Evolutionary conservation across 192 early-diverging fungal species (phyloP), one percentile per base, ranked within the genome.

Genomic region (Coemansia asiatica): DNA sequence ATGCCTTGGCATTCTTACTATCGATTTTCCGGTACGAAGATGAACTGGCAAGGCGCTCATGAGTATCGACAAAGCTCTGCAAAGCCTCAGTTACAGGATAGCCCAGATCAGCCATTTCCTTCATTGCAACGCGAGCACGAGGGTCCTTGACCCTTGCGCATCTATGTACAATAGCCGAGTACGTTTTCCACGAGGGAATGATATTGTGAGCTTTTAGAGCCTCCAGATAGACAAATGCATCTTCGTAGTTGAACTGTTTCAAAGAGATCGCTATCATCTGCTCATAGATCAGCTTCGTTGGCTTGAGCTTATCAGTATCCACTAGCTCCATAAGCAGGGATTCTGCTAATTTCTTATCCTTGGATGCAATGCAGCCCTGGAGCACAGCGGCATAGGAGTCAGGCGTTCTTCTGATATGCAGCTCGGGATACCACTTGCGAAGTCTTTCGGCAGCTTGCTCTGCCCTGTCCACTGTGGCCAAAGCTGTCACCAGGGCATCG

Each of bases 141-240:
- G 87, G 83, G 36, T 91, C 90, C 26, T 76, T 67, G 49, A 87
- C 84, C 2, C 50, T 63, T 2, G 87, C 89, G 18, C 88, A 83
- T 29, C 86, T 85, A 19, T 73, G 75, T 19, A 85, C 85, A 12
- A 91, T 64, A 12, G 61, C 55, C 1, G 80, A 71, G 53, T 89
- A 88, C 1, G 81, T 80, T 0, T 56, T 44, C 69, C 79, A 76
- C 2, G 67, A 64, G 6, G 90, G 90, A 38, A 84, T 74, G 35
- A 88, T 86, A 64, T 76, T 75, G 23, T 84, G 71, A 21, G 82
- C 72, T 69, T 87, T 87, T 88, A 91, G 88, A 55, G 89, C 84
- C 47, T 90, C 88, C 53, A 91, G 72, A 48, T 89, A 91, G 61
- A 84, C 79, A 64, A 91, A 91, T 27, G 87, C 90, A 33, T 90